Evolutionary conservation across 441 rosid genomes (phyloP).

Genomic region (Pelargonium myrrhifolium): DNA sequence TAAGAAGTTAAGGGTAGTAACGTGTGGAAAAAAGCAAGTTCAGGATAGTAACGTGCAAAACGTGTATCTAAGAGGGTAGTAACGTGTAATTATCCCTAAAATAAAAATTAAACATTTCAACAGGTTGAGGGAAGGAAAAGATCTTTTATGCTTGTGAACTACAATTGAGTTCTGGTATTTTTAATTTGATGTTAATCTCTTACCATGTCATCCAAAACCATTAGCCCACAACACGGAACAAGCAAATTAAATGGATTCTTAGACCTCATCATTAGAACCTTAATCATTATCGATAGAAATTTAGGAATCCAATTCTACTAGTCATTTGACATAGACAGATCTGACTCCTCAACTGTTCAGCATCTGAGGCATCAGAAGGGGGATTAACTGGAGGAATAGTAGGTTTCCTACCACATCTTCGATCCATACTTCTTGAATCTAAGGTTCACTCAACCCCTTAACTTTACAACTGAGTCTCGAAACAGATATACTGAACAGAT

Average conservation of each 20-base stretch:
- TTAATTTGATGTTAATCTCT: neutral
- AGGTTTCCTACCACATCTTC: neutral
- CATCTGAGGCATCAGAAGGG: neutral
- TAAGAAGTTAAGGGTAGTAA: too few relatives aligned
- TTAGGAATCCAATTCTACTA: neutral
- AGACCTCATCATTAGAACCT: neutral
- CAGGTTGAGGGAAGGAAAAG: neutral
- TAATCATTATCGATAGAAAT: neutral
- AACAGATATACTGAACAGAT: too few relatives aligned
- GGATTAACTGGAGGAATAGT: neutral
- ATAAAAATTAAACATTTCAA: neutral
- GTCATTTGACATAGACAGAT: neutral
- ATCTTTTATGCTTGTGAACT: neutral
- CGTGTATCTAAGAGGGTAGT: too few relatives aligned
- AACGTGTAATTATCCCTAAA: too few relatives aligned
- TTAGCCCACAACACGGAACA: neutral
- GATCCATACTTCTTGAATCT: neutral
- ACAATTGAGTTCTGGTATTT: neutral
- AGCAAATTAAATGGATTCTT: neutral
- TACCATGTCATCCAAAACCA: neutral
- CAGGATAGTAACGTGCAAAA: too few relatives aligned
- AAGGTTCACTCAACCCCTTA: neutral
- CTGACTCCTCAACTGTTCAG: neutral
- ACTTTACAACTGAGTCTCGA: neutral
- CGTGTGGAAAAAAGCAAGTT: too few relatives aligned